Evolutionary conservation across 2,329 filamentous ascomycete species (phyloP), one percentile per base, ranked within the genome.

Genomic region (Sarocladiaceae sp.): DNA sequence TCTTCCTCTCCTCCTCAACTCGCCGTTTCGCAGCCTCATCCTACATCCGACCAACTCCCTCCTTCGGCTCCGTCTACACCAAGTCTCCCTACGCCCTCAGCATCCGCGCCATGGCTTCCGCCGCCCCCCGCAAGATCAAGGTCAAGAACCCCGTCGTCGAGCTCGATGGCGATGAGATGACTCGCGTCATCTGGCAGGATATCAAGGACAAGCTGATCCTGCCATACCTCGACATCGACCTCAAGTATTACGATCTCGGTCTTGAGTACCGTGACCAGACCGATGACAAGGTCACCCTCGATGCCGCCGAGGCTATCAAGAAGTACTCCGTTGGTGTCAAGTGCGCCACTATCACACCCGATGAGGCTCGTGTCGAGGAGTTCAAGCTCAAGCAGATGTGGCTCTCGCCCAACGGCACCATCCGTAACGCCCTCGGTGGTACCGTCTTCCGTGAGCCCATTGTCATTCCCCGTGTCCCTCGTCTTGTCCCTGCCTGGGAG

Each of bases 371-470:
- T 69, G 93, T 99, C 26, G 82, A 97, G 79, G 94, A 97, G 75
- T 99, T 97, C 75, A 92, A 97, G 70, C 83, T 99, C 62, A 99
- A 97, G 88, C 86, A 97, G 79, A 97, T 97, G 94, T 99, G 94
- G 94, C 82, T 97, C 54, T 96, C 90, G 53, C 94, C 94, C 66
- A 99, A 99, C 71, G 94, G 94, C 68, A 99, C 84, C 56, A 87
- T 87, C 74, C 80, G 84, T 62, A 87, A 87, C 65, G 77, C 77
- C 55, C 80, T 87, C 49, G 93, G 93, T 64, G 94, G 94, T 67
- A 99, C 94, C 65, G 93, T 99, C 65, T 99, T 99, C 87, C 89
- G 94, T 72, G 94, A 97, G 75, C 94, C 94, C 63, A 99, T 99
- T 64, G 90, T 99, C 66, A 97, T 99, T 64, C 88, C 88, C 61